These are phyloP conservation scores for Aspergillus avenaceus DNA, from an alignment of 495 filamentous ascomycete species.

Conservation along the genomic window DNA sequence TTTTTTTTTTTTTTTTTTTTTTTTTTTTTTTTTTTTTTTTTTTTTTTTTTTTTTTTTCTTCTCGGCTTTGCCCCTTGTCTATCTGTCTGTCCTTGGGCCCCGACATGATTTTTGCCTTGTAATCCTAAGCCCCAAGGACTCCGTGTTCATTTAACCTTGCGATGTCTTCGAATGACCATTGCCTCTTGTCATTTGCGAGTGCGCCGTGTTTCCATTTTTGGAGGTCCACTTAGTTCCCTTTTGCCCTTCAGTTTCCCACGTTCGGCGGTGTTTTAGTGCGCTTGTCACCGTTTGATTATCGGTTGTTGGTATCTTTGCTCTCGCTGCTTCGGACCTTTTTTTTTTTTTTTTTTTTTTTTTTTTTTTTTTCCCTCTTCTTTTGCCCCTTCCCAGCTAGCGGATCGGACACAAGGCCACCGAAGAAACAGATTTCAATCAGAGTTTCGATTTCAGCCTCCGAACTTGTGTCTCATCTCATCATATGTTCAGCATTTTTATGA, in stretches of 20 bases:
- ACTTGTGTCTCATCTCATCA: constrained; percentile 3
- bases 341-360: too few relatives aligned
- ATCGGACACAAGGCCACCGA: constrained; percentile 13
- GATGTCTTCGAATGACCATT: not conserved
- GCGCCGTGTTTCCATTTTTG: constrained; percentile 1
- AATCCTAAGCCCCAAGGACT: not conserved
- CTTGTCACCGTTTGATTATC: constrained; percentile 25
- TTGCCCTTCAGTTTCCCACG: constrained; percentile 9
- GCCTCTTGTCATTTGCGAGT: constrained; percentile 3
- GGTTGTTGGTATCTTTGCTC: not conserved
- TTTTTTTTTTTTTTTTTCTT: not conserved
- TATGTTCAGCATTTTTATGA: not conserved
- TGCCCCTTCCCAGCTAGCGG: not conserved
- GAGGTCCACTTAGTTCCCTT: constrained; percentile 12
- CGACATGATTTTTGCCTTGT: not conserved
- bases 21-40: not conserved
- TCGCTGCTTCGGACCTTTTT: constrained; percentile 1
- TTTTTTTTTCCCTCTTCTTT: too few relatives aligned
- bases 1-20: constrained; percentile 2
- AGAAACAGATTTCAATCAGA: constrained; percentile 4
- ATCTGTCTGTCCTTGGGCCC: not conserved
- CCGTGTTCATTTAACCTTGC: not conserved
- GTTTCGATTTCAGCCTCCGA: constrained; percentile 1
- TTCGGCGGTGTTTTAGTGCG: constrained; percentile 37
- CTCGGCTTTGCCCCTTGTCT: not conserved